These are phyloP conservation scores for Cytospora paraplurivora DNA, from an alignment of 2,329 filamentous ascomycete genomes.

Conservation along the genomic window DNA sequence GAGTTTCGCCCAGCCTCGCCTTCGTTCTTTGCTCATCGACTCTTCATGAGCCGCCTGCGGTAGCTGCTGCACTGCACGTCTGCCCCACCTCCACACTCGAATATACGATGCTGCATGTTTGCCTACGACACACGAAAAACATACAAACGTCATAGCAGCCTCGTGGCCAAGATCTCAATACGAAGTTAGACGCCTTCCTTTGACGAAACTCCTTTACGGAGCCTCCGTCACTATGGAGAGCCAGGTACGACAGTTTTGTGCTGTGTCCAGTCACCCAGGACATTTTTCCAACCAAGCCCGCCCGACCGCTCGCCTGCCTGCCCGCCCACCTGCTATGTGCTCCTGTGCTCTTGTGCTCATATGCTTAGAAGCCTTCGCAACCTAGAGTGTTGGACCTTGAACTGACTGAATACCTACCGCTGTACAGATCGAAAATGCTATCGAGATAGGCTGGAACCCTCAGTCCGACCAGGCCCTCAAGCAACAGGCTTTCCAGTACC, in stretches of 20 bases:
- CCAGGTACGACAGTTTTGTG: constrained; percentile 34
- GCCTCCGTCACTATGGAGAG: constrained; percentile 36
- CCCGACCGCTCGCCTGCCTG: too few species aligned
- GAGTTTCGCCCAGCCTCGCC: constrained; percentile 11
- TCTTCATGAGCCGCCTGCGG: constrained; percentile 22
- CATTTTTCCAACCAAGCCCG: constrained; percentile 23
- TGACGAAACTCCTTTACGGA: constrained; percentile 27
- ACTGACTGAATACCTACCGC: constrained; percentile 3
- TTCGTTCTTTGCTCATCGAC: constrained; percentile 13
- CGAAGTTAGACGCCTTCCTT: constrained; percentile 11
- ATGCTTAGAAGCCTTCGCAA: constrained; percentile 5
- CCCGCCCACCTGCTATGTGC: constrained; percentile 9
- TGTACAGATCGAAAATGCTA: constrained; percentile 86
- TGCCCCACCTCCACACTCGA: constrained; percentile 28
- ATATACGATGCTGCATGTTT: constrained; percentile 30
- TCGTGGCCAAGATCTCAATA: constrained; percentile 23
- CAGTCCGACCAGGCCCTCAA: constrained; percentile 74
- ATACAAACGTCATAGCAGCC: constrained; percentile 37
- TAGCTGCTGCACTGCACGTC: constrained; percentile 15
- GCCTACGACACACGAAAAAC: constrained; percentile 27
- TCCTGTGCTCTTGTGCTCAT: too few species aligned
- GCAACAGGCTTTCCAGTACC: constrained; percentile 79
- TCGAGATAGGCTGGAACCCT: constrained; percentile 89
- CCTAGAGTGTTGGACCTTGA: neutral
- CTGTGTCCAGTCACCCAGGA: constrained; percentile 25